Evolutionary conservation across 23 red algal species (phyloP).

Genomic region (Pyropia haitanensis): DNA sequence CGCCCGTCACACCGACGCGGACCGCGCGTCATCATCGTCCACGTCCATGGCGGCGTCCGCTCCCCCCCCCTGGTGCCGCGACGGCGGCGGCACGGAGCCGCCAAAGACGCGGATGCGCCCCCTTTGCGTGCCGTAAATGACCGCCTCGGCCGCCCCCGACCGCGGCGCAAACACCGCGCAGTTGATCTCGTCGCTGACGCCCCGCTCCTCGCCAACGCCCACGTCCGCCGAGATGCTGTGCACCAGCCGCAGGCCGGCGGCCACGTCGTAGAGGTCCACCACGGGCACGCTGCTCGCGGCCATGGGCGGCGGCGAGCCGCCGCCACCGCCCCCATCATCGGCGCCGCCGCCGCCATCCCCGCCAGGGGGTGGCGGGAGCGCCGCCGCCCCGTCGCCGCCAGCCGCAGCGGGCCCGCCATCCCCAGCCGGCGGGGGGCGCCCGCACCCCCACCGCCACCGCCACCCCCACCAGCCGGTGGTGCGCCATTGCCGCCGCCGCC

Average conservation of each 20-base stretch:
- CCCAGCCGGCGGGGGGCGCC: too few species aligned
- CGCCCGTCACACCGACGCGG: neutral
- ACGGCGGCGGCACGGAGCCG: neutral
- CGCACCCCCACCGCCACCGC: too few species aligned
- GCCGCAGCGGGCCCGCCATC: too few species aligned
- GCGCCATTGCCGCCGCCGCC: too few species aligned
- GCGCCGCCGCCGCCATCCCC: constrained; percentile 1
- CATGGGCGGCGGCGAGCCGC: constrained; percentile 6
- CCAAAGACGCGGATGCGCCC: constrained; percentile 76
- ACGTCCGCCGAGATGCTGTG: constrained; percentile 59
- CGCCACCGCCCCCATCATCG: neutral
- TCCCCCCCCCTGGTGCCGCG: neutral
- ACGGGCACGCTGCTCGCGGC: constrained; percentile 19
- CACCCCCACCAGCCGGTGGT: too few species aligned
- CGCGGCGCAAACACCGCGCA: constrained; percentile 62
- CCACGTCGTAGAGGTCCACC: constrained; percentile 56
- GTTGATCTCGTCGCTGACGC: constrained; percentile 78
- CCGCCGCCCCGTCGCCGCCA: neutral
- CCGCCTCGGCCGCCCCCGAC: constrained; percentile 24
- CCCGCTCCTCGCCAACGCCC: constrained; percentile 39
- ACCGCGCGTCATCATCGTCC: neutral
- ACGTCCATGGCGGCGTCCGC: neutral
- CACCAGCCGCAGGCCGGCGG: constrained; percentile 20
- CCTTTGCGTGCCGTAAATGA: constrained; percentile 83
- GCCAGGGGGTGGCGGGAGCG: constrained; percentile 27